phyloP scores from a whole-genome alignment of 768 basidiomycete genomes.

The Suillus paluster region DNA sequence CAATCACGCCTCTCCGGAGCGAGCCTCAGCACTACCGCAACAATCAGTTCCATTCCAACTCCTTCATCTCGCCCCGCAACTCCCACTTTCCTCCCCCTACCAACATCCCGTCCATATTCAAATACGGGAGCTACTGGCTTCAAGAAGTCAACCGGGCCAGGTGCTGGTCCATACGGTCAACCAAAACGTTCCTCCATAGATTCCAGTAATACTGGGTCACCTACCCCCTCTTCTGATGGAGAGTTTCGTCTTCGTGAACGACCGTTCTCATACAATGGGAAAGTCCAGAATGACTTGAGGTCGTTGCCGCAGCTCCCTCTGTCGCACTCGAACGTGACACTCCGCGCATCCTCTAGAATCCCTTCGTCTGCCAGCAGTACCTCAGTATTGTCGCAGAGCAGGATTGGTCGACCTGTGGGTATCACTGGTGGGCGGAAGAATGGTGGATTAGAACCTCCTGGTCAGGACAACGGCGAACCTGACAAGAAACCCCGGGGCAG shows the following conservation, averaged over 20 bases:
- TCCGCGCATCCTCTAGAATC: conserved; percentile 47
- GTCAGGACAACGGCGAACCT: conserved; percentile 19
- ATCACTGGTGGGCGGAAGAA: conserved; percentile 50
- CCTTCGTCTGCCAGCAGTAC: conserved; percentile 41
- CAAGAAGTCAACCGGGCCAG: conserved; percentile 65
- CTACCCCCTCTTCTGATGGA: conserved; percentile 29
- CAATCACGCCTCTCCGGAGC: conserved; percentile 75
- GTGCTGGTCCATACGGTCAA: conserved; percentile 44
- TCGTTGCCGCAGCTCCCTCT: conserved; percentile 48
- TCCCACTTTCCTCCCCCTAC: conserved; percentile 78
- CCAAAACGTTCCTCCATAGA: conserved; percentile 69
- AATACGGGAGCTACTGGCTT: conserved; percentile 45
- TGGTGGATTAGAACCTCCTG: conserved; percentile 33
- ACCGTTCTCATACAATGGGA: conserved; percentile 31
- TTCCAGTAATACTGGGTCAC: conserved; percentile 40
- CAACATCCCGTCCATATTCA: conserved; percentile 55
- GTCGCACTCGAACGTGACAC: conserved; percentile 49
- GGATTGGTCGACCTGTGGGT: conserved; percentile 48
- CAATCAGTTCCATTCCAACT: conserved; percentile 64
- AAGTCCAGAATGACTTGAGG: conserved; percentile 34
- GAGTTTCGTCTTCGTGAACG: conserved; percentile 32
- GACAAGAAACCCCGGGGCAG: conserved; percentile 31
- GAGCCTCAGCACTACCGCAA: conserved; percentile 57
- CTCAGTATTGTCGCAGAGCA: conserved; percentile 43
- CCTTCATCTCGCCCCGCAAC: conserved; percentile 74